These are phyloP conservation scores for Stramenopiles sp. DNA, from an alignment of 352 stramenopile genomes.

Conservation along the genomic window DNA sequence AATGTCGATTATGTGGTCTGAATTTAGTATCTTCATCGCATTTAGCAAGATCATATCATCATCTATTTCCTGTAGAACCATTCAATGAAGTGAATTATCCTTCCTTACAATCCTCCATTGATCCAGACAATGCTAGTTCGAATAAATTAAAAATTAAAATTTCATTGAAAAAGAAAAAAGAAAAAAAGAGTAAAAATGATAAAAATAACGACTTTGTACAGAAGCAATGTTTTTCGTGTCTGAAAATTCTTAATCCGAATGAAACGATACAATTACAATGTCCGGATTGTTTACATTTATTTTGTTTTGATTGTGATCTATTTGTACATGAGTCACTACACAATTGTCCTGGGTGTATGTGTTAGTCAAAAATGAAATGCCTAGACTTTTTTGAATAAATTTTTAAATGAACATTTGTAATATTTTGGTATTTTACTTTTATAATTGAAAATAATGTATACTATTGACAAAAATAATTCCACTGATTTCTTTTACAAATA, in stretches of 20 bases:
- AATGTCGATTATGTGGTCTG: conserved; percentile 6
- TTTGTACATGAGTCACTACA: conserved; percentile 4
- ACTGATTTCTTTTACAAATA: no score
- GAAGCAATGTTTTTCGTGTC: not conserved
- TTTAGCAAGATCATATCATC: conserved; percentile 7
- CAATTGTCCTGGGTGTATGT: not conserved
- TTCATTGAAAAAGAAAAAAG: not conserved
- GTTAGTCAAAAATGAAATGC: no score
- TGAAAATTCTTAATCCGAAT: conserved; percentile 3
- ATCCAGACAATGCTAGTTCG: not conserved
- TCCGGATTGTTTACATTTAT: not conserved
- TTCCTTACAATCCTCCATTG: conserved; percentile 5
- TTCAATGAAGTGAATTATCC: conserved; percentile 9
- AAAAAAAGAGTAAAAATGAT: conserved; percentile 4
- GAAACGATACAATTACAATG: conserved; percentile 2
- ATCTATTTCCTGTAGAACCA: conserved; percentile 8
- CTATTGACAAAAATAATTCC: no score
- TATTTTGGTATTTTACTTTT: no score
- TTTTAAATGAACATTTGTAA: no score
- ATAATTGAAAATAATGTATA: no score
- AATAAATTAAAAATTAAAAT: conserved; percentile 3
- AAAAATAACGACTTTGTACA: conserved; percentile 4
- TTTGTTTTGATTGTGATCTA: conserved; percentile 6
- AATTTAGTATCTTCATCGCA: conserved; percentile 3
- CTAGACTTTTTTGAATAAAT: no score